phyloP scores from a whole-genome alignment of 148 eudicot genomes.

The Salicornia ramosissima region DNA sequence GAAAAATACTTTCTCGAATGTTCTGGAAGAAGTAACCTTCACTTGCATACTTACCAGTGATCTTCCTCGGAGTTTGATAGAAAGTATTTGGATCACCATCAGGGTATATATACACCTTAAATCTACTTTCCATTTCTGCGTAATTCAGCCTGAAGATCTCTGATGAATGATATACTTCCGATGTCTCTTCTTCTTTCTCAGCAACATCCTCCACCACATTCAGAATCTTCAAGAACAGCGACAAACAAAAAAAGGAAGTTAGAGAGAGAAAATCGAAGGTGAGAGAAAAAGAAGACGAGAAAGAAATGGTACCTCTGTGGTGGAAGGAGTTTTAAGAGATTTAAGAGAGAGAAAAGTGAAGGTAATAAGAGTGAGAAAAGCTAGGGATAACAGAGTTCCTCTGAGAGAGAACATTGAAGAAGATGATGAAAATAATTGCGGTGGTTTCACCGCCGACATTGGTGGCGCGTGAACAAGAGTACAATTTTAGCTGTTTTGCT shows the following conservation, averaged over 20 bases:
- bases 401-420: constrained; percentile 39
- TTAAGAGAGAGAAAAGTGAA: constrained; percentile 65
- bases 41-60: constrained; percentile 84
- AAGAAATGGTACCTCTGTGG: constrained; percentile 8
- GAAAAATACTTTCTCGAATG: constrained; percentile 67
- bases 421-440: constrained; percentile 10
- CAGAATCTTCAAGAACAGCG: constrained; percentile 13
- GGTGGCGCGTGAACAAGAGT: constrained; percentile 24
- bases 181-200: constrained; percentile 19
- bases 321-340: constrained; percentile 42
- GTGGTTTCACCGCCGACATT: constrained; percentile 32
- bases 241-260: not conserved
- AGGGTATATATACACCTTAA: constrained; percentile 74
- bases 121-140: constrained; percentile 73
- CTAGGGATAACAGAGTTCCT: constrained; percentile 63
- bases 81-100: constrained; percentile 81
- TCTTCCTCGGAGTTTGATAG: constrained; percentile 89
- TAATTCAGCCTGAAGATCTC: constrained; percentile 58
- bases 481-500: not conserved
- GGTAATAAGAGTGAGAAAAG: constrained; percentile 51
- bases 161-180: constrained; percentile 58
- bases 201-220: constrained; percentile 8
- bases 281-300: constrained; percentile 1
- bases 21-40: constrained; percentile 97
- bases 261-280: not conserved